These are phyloP conservation scores for Toxicodendron radicans DNA, from an alignment of 345 rosid species.

Conservation along the genomic window DNA sequence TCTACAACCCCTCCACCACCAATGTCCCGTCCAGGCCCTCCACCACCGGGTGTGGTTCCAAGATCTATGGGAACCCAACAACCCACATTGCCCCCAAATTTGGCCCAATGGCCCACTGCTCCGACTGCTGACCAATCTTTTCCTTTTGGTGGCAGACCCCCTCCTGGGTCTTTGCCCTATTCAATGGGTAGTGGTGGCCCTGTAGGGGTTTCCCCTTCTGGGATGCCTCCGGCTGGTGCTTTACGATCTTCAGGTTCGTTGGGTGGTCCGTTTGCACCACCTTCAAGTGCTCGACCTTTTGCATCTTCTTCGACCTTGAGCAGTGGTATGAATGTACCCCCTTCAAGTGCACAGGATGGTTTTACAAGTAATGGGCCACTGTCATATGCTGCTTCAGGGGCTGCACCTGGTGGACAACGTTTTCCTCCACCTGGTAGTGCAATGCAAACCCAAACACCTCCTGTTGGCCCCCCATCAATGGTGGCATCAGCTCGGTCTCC, in stretches of 20 bases:
- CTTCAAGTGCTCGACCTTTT: conserved; percentile 47
- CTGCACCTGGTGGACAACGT: conserved; percentile 33
- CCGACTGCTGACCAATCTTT: conserved; percentile 53
- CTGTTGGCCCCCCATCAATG: conserved; percentile 50
- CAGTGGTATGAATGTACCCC: conserved; percentile 33
- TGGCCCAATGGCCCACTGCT: conserved; percentile 55
- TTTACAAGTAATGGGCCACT: conserved; percentile 43
- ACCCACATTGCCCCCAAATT: conserved; percentile 44
- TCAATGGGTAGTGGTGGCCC: conserved; percentile 37
- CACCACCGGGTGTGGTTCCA: conserved; percentile 39
- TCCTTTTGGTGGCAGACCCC: conserved; percentile 62
- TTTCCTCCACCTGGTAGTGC: conserved; percentile 40
- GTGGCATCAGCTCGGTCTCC: conserved; percentile 38
- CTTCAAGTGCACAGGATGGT: conserved; percentile 25
- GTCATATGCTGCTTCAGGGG: conserved; percentile 22
- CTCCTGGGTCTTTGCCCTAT: conserved; percentile 48
- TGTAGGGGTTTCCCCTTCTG: conserved; percentile 23
- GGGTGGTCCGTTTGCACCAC: conserved; percentile 35
- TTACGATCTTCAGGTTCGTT: conserved; percentile 38
- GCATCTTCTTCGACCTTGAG: conserved; percentile 39
- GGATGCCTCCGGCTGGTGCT: conserved; percentile 29
- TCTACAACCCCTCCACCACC: conserved; percentile 47
- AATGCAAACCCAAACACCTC: conserved; percentile 35
- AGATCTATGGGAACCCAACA: conserved; percentile 57
- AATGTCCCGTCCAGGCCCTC: conserved; percentile 63